Evolutionary conservation across 2,329 filamentous ascomycete genomes (phyloP).

Genomic region (Ceratocystis eucalypticola): DNA sequence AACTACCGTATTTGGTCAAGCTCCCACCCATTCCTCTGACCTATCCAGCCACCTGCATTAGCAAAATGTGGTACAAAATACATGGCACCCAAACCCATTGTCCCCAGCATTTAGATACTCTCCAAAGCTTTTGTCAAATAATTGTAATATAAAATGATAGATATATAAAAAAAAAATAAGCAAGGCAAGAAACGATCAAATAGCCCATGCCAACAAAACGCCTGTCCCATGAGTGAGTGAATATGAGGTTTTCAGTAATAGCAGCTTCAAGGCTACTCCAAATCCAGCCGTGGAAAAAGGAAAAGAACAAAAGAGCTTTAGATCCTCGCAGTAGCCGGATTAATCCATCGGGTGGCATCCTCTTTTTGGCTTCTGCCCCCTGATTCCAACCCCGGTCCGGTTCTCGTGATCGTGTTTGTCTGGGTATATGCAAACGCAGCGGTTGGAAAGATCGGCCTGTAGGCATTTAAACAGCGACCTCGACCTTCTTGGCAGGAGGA

Average conservation of each 20-base stretch:
- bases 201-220: conserved; percentile 13
- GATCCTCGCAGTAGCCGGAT: neutral
- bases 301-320: conserved; percentile 1
- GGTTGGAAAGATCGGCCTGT: neutral
- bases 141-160: neutral
- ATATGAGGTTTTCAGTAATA: conserved; percentile 7
- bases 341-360: neutral
- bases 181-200: conserved; percentile 3
- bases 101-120: too few relatives aligned
- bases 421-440: neutral
- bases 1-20: conserved; percentile 2
- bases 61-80: neutral
- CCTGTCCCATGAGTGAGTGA: conserved; percentile 17
- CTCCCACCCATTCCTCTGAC: neutral
- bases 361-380: neutral
- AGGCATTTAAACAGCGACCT: conserved; percentile 28
- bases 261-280: conserved; percentile 7
- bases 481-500: conserved; percentile 48
- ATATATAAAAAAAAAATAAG: neutral
- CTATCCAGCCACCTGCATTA: neutral
- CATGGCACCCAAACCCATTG: neutral
- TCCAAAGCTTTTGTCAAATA: neutral
- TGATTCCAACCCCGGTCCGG: neutral
- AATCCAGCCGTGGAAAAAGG: conserved; percentile 2
- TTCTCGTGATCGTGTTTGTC: neutral